Evolutionary conservation across 2,329 filamentous ascomycete species (phyloP).

Genomic region (Cladophialophora exuberans): DNA sequence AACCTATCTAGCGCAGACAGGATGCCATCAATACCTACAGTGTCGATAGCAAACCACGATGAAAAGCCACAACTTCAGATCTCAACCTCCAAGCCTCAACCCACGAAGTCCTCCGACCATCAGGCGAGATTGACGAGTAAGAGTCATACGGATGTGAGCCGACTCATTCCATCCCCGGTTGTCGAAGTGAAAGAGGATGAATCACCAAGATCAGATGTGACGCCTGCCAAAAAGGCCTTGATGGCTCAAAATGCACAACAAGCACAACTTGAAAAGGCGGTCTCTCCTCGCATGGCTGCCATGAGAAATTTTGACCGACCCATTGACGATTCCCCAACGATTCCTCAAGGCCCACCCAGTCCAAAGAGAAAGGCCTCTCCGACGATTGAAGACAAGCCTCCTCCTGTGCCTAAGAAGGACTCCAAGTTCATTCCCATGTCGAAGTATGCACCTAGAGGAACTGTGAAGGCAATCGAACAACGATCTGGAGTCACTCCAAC

Average conservation of each 20-base stretch:
- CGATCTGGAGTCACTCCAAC: constrained; percentile 22
- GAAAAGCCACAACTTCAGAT: neutral
- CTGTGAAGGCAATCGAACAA: constrained; percentile 27
- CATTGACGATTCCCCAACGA: constrained; percentile 29
- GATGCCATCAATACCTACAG: constrained; percentile 6
- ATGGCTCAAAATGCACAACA: constrained; percentile 3
- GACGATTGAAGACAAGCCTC: constrained; percentile 23
- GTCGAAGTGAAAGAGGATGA: constrained; percentile 27
- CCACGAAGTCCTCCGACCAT: neutral
- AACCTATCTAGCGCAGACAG: neutral
- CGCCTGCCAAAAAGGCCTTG: neutral
- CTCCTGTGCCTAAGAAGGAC: constrained; percentile 31
- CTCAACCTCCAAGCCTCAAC: neutral
- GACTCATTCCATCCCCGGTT: constrained; percentile 30
- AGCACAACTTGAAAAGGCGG: neutral
- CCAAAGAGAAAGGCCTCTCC: neutral
- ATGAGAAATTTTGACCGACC: constrained; percentile 24
- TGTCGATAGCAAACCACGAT: constrained; percentile 10
- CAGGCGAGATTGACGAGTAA: constrained; percentile 8
- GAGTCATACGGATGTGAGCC: constrained; percentile 21
- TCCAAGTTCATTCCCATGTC: constrained; percentile 33
- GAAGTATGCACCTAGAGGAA: constrained; percentile 31
- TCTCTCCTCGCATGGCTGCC: constrained; percentile 14
- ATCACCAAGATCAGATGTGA: constrained; percentile 17
- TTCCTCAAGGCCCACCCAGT: constrained; percentile 27